Evolutionary conservation across 108 stramenopile species (phyloP), one percentile per base, ranked within the genome.

Genomic region (Mayamaea pseudoterrestris): DNA sequence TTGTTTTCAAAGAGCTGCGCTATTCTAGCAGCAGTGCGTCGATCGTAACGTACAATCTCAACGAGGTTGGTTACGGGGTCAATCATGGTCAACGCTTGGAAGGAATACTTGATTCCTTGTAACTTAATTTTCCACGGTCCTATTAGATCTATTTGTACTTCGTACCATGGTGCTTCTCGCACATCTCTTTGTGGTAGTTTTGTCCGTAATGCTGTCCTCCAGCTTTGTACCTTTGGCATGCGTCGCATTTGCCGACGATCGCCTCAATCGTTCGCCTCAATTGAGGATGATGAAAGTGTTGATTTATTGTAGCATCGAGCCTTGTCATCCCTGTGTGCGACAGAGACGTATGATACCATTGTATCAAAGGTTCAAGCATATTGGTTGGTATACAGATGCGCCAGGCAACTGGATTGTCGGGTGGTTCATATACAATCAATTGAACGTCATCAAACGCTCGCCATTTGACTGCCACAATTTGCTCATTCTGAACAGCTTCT

Each of bases 71-170:
- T 44, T 2, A 44, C 58, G 12, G 44, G 44, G 30, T 66, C 65
- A 44, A 66, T 66, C 17, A 11, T 28, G 0, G 65, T 66, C 1
- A 66, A 34, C 2, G 65, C 65, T 17, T 31, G 26, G 39, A 65
- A 65, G 9, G 58, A 45, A 30, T 27, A 25, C 8, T 31, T 11
- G 35, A 47, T 58, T 3, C 43, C 45, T 27, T 21, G 3, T 0
- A 58, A 28, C n/a, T 30, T 43, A 5, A 71, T 39, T 8, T 21
- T 57, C 63, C 63, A 71, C 2, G 69, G 69, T 16, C 69, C 63
- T 7, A 71, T 65, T 5, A 71, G 51, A 46, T 71, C 64, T 34
- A 65, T 44, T 5, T 32, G 44, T 5, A 52, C 57, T 54, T 57
- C 39, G 17, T 58, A 18, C 56, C 62, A 71, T 18, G 65, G 65